phyloP scores from a whole-genome alignment of 257 asterid species.

The Nicotiana tomentosiformis region DNA sequence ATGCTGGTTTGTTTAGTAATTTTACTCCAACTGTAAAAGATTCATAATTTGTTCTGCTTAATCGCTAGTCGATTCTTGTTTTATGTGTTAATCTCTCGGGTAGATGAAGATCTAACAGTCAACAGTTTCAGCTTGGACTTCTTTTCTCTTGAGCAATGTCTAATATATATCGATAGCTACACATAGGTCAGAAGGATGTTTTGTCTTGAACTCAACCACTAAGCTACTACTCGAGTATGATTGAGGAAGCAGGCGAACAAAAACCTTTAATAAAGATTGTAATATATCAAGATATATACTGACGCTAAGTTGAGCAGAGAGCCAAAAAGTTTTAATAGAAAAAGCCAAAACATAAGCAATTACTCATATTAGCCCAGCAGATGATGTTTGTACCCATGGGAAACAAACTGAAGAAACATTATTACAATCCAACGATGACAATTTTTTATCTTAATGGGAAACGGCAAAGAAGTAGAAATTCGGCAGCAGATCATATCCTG shows the following conservation, averaged over 20 bases:
- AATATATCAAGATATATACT: neutral
- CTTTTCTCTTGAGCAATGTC: neutral
- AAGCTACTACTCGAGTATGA: neutral
- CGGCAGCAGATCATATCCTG: neutral
- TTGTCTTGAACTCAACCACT: neutral
- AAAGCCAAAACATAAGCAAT: neutral
- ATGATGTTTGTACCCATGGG: no score
- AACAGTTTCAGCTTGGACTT: neutral
- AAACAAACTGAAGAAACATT: neutral
- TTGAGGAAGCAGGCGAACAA: neutral
- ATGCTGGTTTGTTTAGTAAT: neutral
- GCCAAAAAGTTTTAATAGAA: neutral
- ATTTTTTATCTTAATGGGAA: no score
- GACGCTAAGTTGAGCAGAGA: neutral
- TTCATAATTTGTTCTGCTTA: neutral
- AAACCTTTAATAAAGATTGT: neutral
- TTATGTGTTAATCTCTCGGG: neutral
- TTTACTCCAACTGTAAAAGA: neutral
- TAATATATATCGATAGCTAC: neutral
- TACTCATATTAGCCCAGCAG: neutral
- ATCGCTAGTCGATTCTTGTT: neutral
- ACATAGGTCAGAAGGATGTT: neutral
- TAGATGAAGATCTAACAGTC: neutral
- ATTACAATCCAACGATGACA: neutral
- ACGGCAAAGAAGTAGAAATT: no score